Base-by-base conservation (phyloP, 1,139 yeast species). In the Candida mesenterica region DNA sequence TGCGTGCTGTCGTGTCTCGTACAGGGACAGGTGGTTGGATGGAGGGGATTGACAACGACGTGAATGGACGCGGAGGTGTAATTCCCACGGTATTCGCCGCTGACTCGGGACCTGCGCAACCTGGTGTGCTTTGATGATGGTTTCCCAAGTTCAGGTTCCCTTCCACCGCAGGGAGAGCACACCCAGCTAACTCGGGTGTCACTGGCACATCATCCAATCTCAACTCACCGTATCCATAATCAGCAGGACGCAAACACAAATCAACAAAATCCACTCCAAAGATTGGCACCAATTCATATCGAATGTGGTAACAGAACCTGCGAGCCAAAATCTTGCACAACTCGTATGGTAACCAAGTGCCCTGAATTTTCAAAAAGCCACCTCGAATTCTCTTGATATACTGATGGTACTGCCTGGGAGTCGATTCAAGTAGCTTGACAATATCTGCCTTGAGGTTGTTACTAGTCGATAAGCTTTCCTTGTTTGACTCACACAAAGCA, bases 281-380 rank as follows among this genome's bases (percentile, higher is more conserved):
- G 9, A 89, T 52, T 1, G 97, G 96, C 28, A 88, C 74, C 46
- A 89, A 65, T 28, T 86, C 78, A 57, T 68, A 83, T 41, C 97
- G 68, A 32, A 90, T 84, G 43, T 81, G 77, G 58, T 75, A 88
- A 59, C 95, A 86, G 49, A 89, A 85, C 38, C 85, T 73, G 29
- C 77, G 61, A 4, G 96, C 95, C 36, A 90, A 65, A 20, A 75
- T 62, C 45, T 71, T 72, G 30, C 95, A 90, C 33, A 85, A 68
- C 12, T 73, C 73, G 54, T 65, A 83, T 2, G 96, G 95, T 28
- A 89, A 63, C 97, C 97, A 90, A 4, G 96, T 88, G 2, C 97
- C 97, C 62, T 90, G 97, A 49, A 90, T 87, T 65, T 88, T 89
- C 48, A 90, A 72, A 51, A 81, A 87, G 3, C 97, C 97, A 30